Percentiles rank a stretch among this genome's conserved stretches.
Evolutionary conservation across 805 yeast genomes (phyloP).

Genomic region (Scheffersomyces amazonensis): DNA sequence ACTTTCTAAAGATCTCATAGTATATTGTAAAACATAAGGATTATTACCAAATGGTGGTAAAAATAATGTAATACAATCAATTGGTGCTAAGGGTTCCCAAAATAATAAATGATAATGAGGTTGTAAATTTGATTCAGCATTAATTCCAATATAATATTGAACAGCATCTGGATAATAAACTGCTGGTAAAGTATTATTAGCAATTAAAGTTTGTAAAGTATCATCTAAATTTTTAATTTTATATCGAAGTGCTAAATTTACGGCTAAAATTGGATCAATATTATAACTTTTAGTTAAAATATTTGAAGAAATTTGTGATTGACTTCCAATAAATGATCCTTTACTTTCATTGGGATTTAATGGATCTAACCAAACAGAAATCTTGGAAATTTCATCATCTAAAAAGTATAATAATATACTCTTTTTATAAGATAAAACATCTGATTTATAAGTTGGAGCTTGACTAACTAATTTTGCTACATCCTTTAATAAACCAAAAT

Average conservation of each 20-base stretch:
- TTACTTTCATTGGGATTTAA: conserved; percentile 36
- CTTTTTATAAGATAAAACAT: conserved; percentile 45
- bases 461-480: conserved; percentile 36
- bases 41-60: conserved; percentile 68
- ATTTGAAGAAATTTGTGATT: conserved; percentile 27
- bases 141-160: conserved; percentile 45
- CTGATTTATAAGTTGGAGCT: conserved; percentile 17
- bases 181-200: conserved; percentile 57
- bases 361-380: conserved; percentile 77
- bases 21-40: conserved; percentile 74
- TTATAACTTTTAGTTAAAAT: conserved; percentile 57
- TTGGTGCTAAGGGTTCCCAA: conserved; percentile 78
- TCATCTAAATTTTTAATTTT: conserved; percentile 39
- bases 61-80: conserved; percentile 81
- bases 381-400: conserved; percentile 68
- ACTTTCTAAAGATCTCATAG: conserved; percentile 83
- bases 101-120: conserved; percentile 47
- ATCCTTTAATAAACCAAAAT: conserved; percentile 55
- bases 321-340: conserved; percentile 31
- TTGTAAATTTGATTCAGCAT: conserved; percentile 29
- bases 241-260: conserved; percentile 63
- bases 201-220: conserved; percentile 43
- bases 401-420: conserved; percentile 59
- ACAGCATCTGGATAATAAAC: conserved; percentile 57
- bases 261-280: conserved; percentile 70